A percentile compares a stretch with the other conserved stretches of the same genome.
Conservation (phyloP, 169 alveolate species). For the Plasmodium ovale region DNA sequence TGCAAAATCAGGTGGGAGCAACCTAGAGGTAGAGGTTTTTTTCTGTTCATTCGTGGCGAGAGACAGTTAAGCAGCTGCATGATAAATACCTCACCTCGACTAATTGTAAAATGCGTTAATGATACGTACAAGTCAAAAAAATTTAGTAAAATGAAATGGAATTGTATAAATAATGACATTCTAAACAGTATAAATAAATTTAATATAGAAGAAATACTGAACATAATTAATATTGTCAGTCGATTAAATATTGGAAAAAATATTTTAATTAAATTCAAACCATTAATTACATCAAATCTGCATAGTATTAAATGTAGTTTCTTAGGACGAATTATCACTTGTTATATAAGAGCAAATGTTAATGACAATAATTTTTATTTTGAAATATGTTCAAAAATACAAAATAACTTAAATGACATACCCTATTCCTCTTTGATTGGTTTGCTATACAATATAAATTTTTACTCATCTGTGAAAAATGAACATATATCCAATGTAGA, state of each 20-base stretch:
- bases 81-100: slow-evolving; percentile 37
- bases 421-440: slow-evolving; percentile 25
- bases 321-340: slow-evolving; percentile 13
- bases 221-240: slow-evolving; percentile 38
- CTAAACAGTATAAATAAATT: slow-evolving; percentile 46
- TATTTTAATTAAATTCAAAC: slow-evolving; percentile 29
- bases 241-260: slow-evolving; percentile 55
- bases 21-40: too few species aligned
- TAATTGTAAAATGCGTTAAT: slow-evolving; percentile 66
- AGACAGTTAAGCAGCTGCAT: not conserved
- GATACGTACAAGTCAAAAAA: slow-evolving; percentile 67
- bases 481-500: slow-evolving; percentile 19
- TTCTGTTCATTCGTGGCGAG: not conserved
- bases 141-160: slow-evolving; percentile 74
- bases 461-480: slow-evolving; percentile 23
- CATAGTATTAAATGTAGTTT: slow-evolving; percentile 6
- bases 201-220: slow-evolving; percentile 41
- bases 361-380: slow-evolving; percentile 32
- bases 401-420: slow-evolving; percentile 9
- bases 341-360: slow-evolving; percentile 58
- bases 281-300: slow-evolving; percentile 9
- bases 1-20: too few species aligned
- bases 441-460: slow-evolving; percentile 29
- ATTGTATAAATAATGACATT: slow-evolving; percentile 54
- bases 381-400: slow-evolving; percentile 15